These are phyloP conservation scores for Lentinula sp. DNA, from an alignment of 768 basidiomycete species.

Conservation along the genomic window DNA sequence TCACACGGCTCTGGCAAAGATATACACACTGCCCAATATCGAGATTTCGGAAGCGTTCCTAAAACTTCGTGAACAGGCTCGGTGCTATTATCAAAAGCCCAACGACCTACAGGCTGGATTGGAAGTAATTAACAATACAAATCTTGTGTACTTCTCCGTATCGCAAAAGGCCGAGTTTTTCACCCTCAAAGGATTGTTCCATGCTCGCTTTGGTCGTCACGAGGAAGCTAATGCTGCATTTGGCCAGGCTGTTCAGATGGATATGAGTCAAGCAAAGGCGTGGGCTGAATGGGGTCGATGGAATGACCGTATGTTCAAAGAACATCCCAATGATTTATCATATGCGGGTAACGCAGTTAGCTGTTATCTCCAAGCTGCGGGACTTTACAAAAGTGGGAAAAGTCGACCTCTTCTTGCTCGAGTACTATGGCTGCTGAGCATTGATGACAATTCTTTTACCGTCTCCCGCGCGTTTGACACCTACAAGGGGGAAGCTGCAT, in stretches of 20 bases:
- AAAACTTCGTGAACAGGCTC: conserved; percentile 96
- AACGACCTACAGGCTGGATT: conserved; percentile 90
- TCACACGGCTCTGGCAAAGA: conserved; percentile 90
- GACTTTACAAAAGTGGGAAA: conserved; percentile 90
- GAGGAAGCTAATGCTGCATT: conserved; percentile 92
- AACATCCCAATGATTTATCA: conserved; percentile 63
- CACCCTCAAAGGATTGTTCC: conserved; percentile 98
- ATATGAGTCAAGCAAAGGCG: conserved; percentile 90
- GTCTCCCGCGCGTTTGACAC: conserved; percentile 84
- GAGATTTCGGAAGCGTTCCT: conserved; percentile 99
- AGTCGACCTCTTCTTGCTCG: conserved; percentile 87
- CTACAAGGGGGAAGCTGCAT: conserved; percentile 93
- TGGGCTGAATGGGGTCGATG: conserved; percentile 99
- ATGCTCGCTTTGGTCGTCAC: conserved; percentile 75
- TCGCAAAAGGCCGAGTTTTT: conserved; percentile 98
- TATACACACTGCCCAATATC: conserved; percentile 98
- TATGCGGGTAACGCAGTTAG: conserved; percentile 90
- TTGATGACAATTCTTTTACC: conserved; percentile 72
- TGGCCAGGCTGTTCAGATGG: conserved; percentile 93
- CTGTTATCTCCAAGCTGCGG: conserved; percentile 96
- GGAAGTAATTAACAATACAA: conserved; percentile 99
- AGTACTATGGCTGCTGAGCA: conserved; percentile 92
- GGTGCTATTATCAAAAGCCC: conserved; percentile 95
- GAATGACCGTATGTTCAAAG: conserved; percentile 91
- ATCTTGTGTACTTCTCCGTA: conserved; percentile 94